Conservation (phyloP, 1,284 basidiomycete species). For the Microbotryum lychnidis-dioicae region DNA sequence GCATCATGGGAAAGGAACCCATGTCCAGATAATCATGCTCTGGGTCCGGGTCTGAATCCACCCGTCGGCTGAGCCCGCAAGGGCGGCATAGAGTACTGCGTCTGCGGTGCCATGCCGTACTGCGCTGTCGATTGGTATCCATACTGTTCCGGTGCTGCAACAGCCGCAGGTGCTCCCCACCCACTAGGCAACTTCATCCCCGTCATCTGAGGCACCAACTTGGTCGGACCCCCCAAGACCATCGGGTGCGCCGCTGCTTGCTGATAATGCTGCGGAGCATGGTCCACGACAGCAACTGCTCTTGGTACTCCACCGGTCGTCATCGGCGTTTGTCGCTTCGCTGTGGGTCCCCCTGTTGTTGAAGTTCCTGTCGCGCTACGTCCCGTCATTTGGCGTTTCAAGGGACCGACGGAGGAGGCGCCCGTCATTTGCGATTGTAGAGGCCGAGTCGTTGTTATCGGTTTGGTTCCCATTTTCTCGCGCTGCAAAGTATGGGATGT, state of each 20-base stretch:
- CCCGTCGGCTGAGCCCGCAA: constrained; percentile 7
- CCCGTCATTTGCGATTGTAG: constrained; percentile 20
- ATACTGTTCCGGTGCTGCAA: too few species aligned
- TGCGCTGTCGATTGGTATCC: neutral
- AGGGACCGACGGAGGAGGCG: constrained; percentile 4
- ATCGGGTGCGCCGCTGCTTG: neutral
- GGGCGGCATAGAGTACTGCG: neutral
- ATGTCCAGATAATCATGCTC: too few species aligned
- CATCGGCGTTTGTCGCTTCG: constrained; percentile 16
- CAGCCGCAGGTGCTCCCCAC: constrained; percentile 5
- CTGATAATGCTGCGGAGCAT: neutral
- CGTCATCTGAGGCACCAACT: constrained; percentile 5
- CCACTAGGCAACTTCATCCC: constrained; percentile 22
- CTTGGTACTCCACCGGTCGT: constrained; percentile 1
- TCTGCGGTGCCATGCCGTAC: neutral
- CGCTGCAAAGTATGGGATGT: neutral
- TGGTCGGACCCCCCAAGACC: constrained; percentile 2
- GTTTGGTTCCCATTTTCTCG: constrained; percentile 15
- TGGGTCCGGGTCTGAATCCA: constrained; percentile 7
- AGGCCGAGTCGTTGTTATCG: constrained; percentile 6
- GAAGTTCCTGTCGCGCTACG: constrained; percentile 2
- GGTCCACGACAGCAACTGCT: neutral
- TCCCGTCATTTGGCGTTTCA: constrained; percentile 32
- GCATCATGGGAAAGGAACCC: too few species aligned
- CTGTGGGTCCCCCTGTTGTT: constrained; percentile 3